phyloP scores from a whole-genome alignment of 352 stramenopile species.

The Halophytophthora polymorphica region DNA sequence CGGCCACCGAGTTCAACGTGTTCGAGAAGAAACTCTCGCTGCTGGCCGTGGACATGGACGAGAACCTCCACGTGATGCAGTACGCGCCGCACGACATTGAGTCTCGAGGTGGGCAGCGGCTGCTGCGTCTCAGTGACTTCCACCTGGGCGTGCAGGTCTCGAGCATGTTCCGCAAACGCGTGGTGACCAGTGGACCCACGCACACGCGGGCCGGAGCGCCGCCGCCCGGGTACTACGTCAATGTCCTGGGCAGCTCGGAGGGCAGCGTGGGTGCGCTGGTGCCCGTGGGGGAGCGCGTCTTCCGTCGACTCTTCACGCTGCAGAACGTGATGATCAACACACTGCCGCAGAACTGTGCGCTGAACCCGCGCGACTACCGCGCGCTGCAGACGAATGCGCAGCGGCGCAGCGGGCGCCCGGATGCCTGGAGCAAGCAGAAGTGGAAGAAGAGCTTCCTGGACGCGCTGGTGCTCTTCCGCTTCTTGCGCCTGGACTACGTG shows the following conservation, averaged over 20 bases:
- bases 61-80: constrained; percentile 87
- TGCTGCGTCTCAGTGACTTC: constrained; percentile 81
- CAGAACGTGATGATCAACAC: constrained; percentile 91
- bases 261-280: constrained; percentile 73
- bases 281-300: constrained; percentile 74
- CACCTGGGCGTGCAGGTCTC: constrained; percentile 77
- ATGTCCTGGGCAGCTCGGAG: constrained; percentile 78
- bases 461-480: constrained; percentile 74
- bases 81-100: constrained; percentile 84
- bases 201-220: constrained; percentile 14
- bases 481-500: constrained; percentile 82
- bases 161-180: constrained; percentile 78
- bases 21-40: constrained; percentile 74
- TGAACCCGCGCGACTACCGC: constrained; percentile 86
- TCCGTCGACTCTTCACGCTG: constrained; percentile 83
- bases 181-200: constrained; percentile 17
- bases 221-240: constrained; percentile 50
- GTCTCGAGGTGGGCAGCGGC: constrained; percentile 74
- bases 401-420: constrained; percentile 52
- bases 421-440: constrained; percentile 87
- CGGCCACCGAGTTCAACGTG: constrained; percentile 78
- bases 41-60: constrained; percentile 75
- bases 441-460: constrained; percentile 89
- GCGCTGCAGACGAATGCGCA: constrained; percentile 68
- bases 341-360: constrained; percentile 75